phyloP scores from a whole-genome alignment of 805 yeast genomes.

The Kockiozyma suomiensis region DNA sequence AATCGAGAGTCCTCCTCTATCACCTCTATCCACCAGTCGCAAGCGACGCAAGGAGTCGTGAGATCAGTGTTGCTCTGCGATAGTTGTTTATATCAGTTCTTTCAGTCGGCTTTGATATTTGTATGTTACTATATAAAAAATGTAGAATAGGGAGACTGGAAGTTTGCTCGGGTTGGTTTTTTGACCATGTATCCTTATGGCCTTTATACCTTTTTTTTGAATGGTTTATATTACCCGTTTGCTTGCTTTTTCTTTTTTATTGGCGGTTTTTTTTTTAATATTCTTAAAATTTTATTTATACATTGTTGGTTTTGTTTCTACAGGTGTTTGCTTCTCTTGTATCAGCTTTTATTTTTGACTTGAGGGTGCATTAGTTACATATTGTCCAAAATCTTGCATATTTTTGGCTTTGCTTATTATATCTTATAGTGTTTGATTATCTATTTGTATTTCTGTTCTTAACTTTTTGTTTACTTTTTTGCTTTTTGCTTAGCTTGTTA shows the following conservation, averaged over 20 bases:
- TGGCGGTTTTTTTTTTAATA: neutral
- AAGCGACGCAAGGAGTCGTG: constrained; percentile 26
- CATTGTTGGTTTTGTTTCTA: neutral
- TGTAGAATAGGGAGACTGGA: constrained; percentile 9
- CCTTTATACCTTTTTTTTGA: neutral
- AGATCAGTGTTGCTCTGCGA: neutral
- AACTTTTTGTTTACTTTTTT: too few relatives aligned
- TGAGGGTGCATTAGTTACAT: too few relatives aligned
- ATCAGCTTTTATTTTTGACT: too few relatives aligned
- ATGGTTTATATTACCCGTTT: neutral
- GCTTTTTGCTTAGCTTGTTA: too few relatives aligned
- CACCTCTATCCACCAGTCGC: constrained; percentile 29
- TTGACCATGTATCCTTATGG: neutral
- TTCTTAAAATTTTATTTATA: neutral
- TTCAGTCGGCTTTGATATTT: too few relatives aligned
- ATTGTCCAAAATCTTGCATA: too few relatives aligned
- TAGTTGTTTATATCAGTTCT: neutral
- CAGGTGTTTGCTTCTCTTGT: neutral
- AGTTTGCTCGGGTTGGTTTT: neutral
- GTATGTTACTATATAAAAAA: neutral
- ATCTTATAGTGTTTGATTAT: too few relatives aligned
- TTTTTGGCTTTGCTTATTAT: too few relatives aligned
- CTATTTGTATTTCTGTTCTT: too few relatives aligned
- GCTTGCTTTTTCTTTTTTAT: neutral
- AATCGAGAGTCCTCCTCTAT: constrained; percentile 28